phyloP scores from a whole-genome alignment of 257 asterid genomes.

The Fraxinus anomala region DNA sequence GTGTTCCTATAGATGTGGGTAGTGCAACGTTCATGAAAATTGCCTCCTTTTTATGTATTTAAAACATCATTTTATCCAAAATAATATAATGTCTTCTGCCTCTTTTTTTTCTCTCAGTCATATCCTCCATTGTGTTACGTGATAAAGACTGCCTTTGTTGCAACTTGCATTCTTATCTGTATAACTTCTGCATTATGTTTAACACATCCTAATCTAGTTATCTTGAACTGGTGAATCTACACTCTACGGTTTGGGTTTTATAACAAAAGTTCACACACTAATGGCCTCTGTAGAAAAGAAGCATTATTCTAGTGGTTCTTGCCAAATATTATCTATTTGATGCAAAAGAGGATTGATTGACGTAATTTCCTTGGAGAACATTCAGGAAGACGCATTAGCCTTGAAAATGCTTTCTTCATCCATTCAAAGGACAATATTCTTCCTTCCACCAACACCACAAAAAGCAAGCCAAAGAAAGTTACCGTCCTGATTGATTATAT shows the following conservation, averaged over 20 bases:
- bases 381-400: not conserved
- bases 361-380: not conserved
- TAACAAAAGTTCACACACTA: not conserved
- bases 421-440: not conserved
- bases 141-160: not conserved
- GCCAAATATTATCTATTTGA: not conserved
- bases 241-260: not conserved
- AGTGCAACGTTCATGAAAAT: not conserved
- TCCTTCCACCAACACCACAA: not conserved
- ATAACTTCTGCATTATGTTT: not conserved
- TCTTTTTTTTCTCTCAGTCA: not conserved
- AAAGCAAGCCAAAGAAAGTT: not conserved
- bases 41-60: not conserved
- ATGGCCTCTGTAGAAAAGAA: not conserved
- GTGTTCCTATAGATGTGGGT: not conserved
- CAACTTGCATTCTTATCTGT: not conserved
- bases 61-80: not conserved
- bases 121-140: not conserved
- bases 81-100: not conserved
- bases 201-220: not conserved
- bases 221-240: not conserved
- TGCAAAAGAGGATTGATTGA: not conserved
- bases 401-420: not conserved
- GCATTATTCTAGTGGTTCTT: not conserved
- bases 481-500: not conserved